Evolutionary conservation across 768 basidiomycete species (phyloP).

Genomic region (Phanerochaete carnosa): DNA sequence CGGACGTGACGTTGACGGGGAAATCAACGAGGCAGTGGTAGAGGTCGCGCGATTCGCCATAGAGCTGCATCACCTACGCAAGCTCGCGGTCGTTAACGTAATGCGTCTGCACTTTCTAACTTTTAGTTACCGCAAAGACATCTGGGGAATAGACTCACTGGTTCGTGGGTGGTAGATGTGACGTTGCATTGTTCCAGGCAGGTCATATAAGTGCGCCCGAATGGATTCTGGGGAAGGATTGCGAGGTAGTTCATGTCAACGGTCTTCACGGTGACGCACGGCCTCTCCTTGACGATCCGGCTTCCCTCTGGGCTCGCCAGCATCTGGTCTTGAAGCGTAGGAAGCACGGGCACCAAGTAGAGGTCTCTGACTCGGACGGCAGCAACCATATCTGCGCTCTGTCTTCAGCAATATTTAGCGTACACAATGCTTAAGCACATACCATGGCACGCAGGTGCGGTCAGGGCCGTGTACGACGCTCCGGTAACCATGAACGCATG

Average conservation of each 20-base stretch:
- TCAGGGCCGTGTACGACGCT: too few species aligned
- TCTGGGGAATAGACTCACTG: neutral
- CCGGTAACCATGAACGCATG: too few species aligned
- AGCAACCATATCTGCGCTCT: constrained; percentile 99
- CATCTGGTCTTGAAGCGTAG: constrained; percentile 74
- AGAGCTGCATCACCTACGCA: constrained; percentile 97
- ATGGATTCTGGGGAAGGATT: too few species aligned
- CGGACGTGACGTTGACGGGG: constrained; percentile 86
- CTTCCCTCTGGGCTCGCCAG: constrained; percentile 78
- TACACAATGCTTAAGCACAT: too few species aligned
- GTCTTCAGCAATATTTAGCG: too few species aligned
- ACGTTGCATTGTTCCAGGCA: constrained; percentile 90
- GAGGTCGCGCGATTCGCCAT: constrained; percentile 96
- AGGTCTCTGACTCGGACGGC: constrained; percentile 91
- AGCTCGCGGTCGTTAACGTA: constrained; percentile 94
- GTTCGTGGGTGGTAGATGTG: constrained; percentile 93
- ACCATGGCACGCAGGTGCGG: too few species aligned
- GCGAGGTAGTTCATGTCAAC: too few species aligned
- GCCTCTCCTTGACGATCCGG: too few species aligned
- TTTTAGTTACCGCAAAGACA: neutral
- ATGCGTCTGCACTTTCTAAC: constrained; percentile 62
- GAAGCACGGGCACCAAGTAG: constrained; percentile 77
- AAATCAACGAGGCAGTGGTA: constrained; percentile 90
- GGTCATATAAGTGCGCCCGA: constrained; percentile 77
- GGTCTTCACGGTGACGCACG: too few species aligned